These are phyloP conservation scores for Celoporthe dispersa DNA, from an alignment of 2,329 filamentous ascomycete genomes.

Conservation along the genomic window DNA sequence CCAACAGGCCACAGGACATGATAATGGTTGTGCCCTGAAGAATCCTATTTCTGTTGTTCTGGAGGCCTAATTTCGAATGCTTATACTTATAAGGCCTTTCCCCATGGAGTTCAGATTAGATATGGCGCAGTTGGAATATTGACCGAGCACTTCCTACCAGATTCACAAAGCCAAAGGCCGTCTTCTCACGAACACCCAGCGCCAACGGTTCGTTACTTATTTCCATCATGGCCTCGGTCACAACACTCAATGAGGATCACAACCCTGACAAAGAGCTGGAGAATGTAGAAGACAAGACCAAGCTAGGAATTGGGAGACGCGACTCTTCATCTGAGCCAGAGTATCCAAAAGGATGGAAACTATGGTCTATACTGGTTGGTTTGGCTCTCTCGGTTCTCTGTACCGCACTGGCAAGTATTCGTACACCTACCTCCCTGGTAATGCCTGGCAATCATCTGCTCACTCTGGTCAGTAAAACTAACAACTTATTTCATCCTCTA, in stretches of 20 bases:
- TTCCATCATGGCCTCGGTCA: neutral
- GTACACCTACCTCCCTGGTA: no score
- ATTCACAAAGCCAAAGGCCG: neutral
- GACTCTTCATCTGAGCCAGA: neutral
- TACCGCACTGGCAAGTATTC: neutral
- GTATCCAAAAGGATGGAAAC: neutral
- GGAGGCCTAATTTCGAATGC: neutral
- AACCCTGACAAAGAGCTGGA: neutral
- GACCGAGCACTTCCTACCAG: neutral
- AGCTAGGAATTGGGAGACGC: neutral
- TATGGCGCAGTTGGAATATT: neutral
- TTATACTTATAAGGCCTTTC: neutral
- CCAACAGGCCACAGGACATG: neutral
- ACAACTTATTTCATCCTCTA: neutral
- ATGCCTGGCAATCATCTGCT: neutral
- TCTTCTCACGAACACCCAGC: neutral
- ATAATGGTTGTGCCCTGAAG: neutral
- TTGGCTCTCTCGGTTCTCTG: neutral
- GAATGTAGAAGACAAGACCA: neutral
- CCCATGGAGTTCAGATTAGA: neutral
- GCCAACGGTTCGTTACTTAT: neutral
- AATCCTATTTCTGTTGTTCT: neutral
- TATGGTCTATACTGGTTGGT: conserved; percentile 3
- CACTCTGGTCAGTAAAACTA: neutral
- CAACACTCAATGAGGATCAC: neutral